Evolutionary conservation across 805 yeast genomes (phyloP).

Genomic region (Ogataea trehaloabstinens): DNA sequence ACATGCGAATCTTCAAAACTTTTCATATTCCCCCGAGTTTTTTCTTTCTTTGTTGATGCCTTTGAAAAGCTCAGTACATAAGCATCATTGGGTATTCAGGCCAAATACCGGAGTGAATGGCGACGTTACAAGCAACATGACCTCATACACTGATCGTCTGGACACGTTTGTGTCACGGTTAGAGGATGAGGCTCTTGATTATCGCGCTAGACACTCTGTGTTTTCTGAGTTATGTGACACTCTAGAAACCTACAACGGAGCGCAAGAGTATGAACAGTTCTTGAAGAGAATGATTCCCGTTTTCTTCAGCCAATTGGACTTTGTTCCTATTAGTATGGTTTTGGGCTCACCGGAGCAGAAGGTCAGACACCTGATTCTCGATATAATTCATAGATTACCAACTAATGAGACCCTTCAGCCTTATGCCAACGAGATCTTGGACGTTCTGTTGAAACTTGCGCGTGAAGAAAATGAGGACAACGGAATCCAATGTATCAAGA

Average conservation of each 20-base stretch:
- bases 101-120: no score
- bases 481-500: constrained; percentile 87
- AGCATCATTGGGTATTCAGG: no score
- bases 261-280: constrained; percentile 79
- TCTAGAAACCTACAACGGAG: constrained; percentile 77
- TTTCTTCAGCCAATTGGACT: constrained; percentile 58
- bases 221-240: constrained; percentile 84
- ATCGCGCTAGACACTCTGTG: constrained; percentile 60
- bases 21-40: constrained; percentile 23
- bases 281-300: constrained; percentile 68
- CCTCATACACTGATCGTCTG: constrained; percentile 40
- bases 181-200: constrained; percentile 52
- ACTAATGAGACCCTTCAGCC: constrained; percentile 80
- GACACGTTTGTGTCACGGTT: constrained; percentile 68
- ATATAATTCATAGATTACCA: constrained; percentile 76
- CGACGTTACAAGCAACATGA: no score
- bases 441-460: constrained; percentile 56
- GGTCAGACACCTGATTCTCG: constrained; percentile 71
- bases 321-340: constrained; percentile 70
- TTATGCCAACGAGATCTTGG: constrained; percentile 59
- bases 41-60: background rate
- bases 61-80: background rate
- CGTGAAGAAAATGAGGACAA: constrained; percentile 90
- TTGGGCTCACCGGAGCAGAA: constrained; percentile 71
- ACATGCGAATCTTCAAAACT: constrained; percentile 21